phyloP scores from a whole-genome alignment of 306 rosid species.

The Prunus kanzakura region DNA sequence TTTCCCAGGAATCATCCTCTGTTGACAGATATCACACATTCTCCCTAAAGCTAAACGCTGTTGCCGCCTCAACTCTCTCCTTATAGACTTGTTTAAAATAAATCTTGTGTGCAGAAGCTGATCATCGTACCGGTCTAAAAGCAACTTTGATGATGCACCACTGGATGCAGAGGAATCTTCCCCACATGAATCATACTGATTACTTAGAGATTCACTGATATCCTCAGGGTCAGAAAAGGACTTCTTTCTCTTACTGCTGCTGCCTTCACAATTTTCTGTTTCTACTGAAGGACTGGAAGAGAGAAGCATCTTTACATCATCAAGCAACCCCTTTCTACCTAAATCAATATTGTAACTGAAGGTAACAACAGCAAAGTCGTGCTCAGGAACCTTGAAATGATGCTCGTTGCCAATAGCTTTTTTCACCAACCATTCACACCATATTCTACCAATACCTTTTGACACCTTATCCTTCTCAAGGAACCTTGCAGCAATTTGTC shows the following conservation, averaged over 20 bases:
- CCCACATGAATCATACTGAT: conserved; percentile 58
- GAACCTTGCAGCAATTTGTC: conserved; percentile 73
- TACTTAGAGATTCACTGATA: conserved; percentile 41
- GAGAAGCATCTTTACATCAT: conserved; percentile 48
- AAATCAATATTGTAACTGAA: conserved; percentile 62
- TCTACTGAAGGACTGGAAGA: conserved; percentile 43
- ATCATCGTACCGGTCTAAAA: conserved; percentile 44
- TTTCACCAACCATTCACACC: conserved; percentile 96
- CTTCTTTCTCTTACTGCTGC: conserved; percentile 50
- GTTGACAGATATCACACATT: conserved; percentile 85
- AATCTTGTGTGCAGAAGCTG: conserved; percentile 49
- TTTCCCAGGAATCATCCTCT: conserved; percentile 87
- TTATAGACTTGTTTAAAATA: conserved; percentile 56
- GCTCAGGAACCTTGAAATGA: conserved; percentile 41
- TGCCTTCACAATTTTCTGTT: conserved; percentile 30
- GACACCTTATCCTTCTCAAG: conserved; percentile 39
- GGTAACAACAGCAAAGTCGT: conserved; percentile 58
- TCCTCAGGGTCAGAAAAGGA: conserved; percentile 59
- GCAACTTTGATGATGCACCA: conserved; percentile 34
- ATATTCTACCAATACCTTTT: conserved; percentile 57
- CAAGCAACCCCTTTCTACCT: conserved; percentile 58
- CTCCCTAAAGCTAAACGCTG: conserved; percentile 77
- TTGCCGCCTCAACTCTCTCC: conserved; percentile 74
- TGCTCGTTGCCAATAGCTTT: conserved; percentile 25
- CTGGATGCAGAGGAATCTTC: conserved; percentile 60